Evolutionary conservation across 768 basidiomycete genomes (phyloP).

Genomic region (Boletellus sp.): DNA sequence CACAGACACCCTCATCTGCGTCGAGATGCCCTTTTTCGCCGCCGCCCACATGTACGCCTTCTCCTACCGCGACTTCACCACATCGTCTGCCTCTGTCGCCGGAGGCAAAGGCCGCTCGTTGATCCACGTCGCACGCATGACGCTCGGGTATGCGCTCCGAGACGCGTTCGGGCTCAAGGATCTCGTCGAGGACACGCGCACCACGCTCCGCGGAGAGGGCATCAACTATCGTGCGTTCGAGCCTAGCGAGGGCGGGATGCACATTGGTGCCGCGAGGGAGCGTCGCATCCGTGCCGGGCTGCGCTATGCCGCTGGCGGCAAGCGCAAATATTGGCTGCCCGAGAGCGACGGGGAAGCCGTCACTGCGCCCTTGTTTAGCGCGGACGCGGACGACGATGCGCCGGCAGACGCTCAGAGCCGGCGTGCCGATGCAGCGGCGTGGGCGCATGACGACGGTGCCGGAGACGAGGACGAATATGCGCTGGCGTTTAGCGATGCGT

Average conservation of each 20-base stretch:
- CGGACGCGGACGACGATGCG: slow-evolving; percentile 57
- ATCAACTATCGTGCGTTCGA: slow-evolving; percentile 97
- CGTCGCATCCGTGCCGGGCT: slow-evolving; percentile 87
- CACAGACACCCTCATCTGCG: slow-evolving; percentile 87
- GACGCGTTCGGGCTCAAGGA: slow-evolving; percentile 88
- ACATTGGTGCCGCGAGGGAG: slow-evolving; percentile 84
- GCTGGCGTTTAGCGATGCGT: slow-evolving; percentile 23
- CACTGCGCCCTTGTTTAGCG: slow-evolving; percentile 68
- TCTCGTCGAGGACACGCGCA: slow-evolving; percentile 78
- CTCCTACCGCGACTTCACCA: slow-evolving; percentile 73
- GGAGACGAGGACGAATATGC: slow-evolving; percentile 35
- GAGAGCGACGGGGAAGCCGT: slow-evolving; percentile 54
- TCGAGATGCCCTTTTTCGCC: slow-evolving; percentile 98
- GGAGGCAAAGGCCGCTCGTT: slow-evolving; percentile 26
- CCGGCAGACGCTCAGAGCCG: slow-evolving; percentile 43
- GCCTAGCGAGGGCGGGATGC: slow-evolving; percentile 90
- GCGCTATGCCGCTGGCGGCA: slow-evolving; percentile 87
- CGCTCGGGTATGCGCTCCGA: slow-evolving; percentile 77
- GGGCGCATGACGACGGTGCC: slow-evolving; percentile 30
- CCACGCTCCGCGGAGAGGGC: slow-evolving; percentile 81
- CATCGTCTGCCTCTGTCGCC: slow-evolving; percentile 44
- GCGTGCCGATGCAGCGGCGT: slow-evolving; percentile 21
- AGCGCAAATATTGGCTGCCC: slow-evolving; percentile 94
- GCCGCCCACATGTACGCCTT: slow-evolving; percentile 95
- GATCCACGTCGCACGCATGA: slow-evolving; percentile 81